Conservation (phyloP, 495 filamentous ascomycete genomes). For the Rhypophila decipiens region DNA sequence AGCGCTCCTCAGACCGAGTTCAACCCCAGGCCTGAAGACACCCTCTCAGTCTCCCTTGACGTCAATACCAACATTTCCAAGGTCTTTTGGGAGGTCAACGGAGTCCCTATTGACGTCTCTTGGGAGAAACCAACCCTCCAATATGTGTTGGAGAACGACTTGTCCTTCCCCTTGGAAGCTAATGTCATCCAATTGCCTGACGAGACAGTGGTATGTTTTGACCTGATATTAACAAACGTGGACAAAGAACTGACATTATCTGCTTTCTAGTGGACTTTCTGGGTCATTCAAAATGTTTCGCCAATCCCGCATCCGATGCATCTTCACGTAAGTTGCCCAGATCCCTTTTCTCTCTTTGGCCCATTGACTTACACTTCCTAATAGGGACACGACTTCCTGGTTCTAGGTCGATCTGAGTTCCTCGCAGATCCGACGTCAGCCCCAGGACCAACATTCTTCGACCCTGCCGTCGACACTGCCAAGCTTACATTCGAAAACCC, state of each 20-base stretch:
- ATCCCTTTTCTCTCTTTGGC: slow-evolving; percentile 41
- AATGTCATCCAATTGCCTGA: slow-evolving; percentile 6
- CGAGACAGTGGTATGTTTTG: slow-evolving; percentile 8
- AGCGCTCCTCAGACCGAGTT: not conserved
- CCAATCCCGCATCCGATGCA: slow-evolving; percentile 42
- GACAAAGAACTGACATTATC: slow-evolving; percentile 11
- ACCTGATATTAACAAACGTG: slow-evolving; percentile 27
- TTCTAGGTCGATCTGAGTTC: slow-evolving; percentile 30
- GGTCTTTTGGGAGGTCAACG: slow-evolving; percentile 29
- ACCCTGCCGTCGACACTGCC: slow-evolving; percentile 7
- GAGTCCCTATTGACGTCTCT: slow-evolving; percentile 19
- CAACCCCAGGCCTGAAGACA: not conserved
- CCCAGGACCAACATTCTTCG: slow-evolving; percentile 34
- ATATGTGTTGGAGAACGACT: slow-evolving; percentile 27
- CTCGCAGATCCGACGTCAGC: slow-evolving; percentile 32
- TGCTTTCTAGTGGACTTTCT: slow-evolving; percentile 15
- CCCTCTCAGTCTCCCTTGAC: not conserved
- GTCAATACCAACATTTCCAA: not conserved
- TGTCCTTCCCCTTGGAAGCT: slow-evolving; percentile 10
- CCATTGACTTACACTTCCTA: slow-evolving; percentile 11
- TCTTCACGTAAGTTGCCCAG: slow-evolving; percentile 56
- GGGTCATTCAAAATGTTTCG: slow-evolving; percentile 35
- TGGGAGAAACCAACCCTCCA: slow-evolving; percentile 35
- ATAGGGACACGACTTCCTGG: slow-evolving; percentile 17
- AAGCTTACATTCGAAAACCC: slow-evolving; percentile 33